Percentiles rank a stretch among this genome's conserved stretches.
phyloP scores from a whole-genome alignment of 2,329 filamentous ascomycete species.

The Reticulascus tulasneorum region DNA sequence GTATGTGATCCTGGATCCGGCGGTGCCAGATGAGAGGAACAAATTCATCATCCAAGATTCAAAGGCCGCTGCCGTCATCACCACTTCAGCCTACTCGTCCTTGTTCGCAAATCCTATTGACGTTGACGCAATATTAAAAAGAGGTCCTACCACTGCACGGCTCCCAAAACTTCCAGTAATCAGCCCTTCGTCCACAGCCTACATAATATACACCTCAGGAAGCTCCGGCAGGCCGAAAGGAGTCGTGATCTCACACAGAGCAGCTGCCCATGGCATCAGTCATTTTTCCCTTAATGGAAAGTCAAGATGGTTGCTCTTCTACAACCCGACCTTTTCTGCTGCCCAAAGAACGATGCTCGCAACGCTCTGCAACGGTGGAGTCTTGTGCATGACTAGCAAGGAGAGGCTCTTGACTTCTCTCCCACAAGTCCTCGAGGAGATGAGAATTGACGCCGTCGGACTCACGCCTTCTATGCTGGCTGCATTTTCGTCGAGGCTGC shows the following conservation, averaged over 20 bases:
- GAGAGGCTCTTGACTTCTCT: constrained; percentile 17
- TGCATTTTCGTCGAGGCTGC: too few species aligned
- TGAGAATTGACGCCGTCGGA: constrained; percentile 13
- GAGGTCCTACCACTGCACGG: too few species aligned
- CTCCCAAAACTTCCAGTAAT: too few species aligned
- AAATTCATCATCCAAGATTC: constrained; percentile 14
- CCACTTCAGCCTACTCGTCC: too few species aligned
- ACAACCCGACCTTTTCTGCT: constrained; percentile 17
- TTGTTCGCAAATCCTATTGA: too few species aligned
- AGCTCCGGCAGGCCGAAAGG: constrained; percentile 20
- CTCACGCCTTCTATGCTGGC: constrained; percentile 20
- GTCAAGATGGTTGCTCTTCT: constrained; percentile 17
- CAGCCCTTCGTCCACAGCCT: too few species aligned
- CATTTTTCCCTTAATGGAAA: constrained; percentile 3
- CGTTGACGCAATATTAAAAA: too few species aligned
- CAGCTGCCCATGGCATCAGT: constrained; percentile 3
- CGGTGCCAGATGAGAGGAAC: constrained; percentile 10
- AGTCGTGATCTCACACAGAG: constrained; percentile 18
- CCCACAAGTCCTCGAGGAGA: constrained; percentile 13
- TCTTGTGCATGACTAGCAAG: constrained; percentile 17
- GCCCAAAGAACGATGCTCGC: constrained; percentile 13
- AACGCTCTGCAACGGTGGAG: constrained; percentile 16
- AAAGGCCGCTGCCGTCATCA: constrained; percentile 5
- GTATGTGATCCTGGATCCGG: constrained; percentile 17
- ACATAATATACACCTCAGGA: constrained; percentile 21